These are phyloP conservation scores for Erodium maritimum DNA, from an alignment of 345 rosid genomes.

Conservation along the genomic window DNA sequence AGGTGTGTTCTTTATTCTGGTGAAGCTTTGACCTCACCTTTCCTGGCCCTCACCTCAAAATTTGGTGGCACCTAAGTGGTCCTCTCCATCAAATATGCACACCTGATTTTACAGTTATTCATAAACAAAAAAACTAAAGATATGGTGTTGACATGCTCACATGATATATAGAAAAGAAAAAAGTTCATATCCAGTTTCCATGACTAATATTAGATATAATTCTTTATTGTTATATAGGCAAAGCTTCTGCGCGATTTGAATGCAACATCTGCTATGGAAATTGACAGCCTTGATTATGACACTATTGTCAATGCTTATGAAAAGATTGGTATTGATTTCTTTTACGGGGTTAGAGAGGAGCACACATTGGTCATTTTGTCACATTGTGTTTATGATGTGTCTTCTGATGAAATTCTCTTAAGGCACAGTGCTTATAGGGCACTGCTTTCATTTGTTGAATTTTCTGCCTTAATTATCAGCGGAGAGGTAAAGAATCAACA, in stretches of 20 bases:
- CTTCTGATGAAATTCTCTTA: constrained; percentile 59
- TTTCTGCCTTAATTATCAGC: constrained; percentile 39
- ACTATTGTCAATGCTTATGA: constrained; percentile 49
- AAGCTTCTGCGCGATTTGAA: constrained; percentile 50
- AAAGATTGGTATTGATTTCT: constrained; percentile 40
- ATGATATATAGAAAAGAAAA: not conserved
- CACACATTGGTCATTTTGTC: constrained; percentile 59
- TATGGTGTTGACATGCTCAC: not conserved
- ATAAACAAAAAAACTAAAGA: not conserved
- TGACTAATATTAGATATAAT: not conserved
- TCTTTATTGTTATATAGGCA: constrained; percentile 41
- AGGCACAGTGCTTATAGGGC: constrained; percentile 66
- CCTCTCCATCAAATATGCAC: too few relatives aligned
- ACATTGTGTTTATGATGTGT: constrained; percentile 60
- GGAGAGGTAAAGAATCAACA: constrained; percentile 17
- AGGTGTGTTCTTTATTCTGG: too few relatives aligned
- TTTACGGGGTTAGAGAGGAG: constrained; percentile 37
- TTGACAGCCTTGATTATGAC: constrained; percentile 80
- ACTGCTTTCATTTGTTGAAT: constrained; percentile 62
- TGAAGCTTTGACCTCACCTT: too few relatives aligned
- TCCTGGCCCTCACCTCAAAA: too few relatives aligned
- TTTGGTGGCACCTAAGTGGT: too few relatives aligned
- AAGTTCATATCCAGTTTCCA: not conserved
- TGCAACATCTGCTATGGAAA: constrained; percentile 55
- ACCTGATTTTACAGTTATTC: too few relatives aligned